Base-by-base conservation (phyloP, 1,284 basidiomycete genomes). In the Papiliotrema fonsecae region DNA sequence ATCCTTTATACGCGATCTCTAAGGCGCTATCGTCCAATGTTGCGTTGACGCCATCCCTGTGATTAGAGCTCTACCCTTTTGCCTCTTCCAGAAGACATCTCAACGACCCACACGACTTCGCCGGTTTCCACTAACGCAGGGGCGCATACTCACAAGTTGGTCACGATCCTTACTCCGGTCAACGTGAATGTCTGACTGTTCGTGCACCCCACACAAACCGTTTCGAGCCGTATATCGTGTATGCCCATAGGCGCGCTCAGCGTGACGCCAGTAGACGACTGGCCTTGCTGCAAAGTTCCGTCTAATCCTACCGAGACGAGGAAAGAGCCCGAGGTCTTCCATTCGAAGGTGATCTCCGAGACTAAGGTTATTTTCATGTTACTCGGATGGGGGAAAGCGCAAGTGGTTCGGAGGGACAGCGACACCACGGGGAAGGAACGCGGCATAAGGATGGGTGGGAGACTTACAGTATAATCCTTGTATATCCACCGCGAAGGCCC, bases 11-110 rank as follows among this genome's bases (percentile, higher is more conserved):
- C 6, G 42, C 49, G 19, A 67, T 55, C 25, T 31, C n/a, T 2
- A 46, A 26, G 1, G 59, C 58, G 9, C 56, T 42, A 40, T 67
- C 65, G 51, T 67, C 65, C 2, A 65, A 41, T 3, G 63, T 64
- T 2, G 41, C 27, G 31, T 67, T 67, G 2, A 27, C 26, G 16
- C 50, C 47, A 6, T 36, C 26, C 16, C 59, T 63, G 26, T 26
- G 22, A 18, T n/a, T 14, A 16, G n/a, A n/a, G 21, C 18, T 39
- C 24, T 18, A 11, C 13, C 36, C 36, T 19, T 19, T 19, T 7
- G 19, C 11, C 11, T 9, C 9, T 37, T 11, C 18, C 11, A 37
- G 30, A 25, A 41, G 18, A 6, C n/a, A n/a, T n/a, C n/a, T n/a
- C n/a, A n/a, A n/a, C n/a, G n/a, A n/a, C n/a, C 30, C 30, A 9